Base-by-base conservation (phyloP, 352 stramenopile genomes). In the Globisporangium cylindrosporum region DNA sequence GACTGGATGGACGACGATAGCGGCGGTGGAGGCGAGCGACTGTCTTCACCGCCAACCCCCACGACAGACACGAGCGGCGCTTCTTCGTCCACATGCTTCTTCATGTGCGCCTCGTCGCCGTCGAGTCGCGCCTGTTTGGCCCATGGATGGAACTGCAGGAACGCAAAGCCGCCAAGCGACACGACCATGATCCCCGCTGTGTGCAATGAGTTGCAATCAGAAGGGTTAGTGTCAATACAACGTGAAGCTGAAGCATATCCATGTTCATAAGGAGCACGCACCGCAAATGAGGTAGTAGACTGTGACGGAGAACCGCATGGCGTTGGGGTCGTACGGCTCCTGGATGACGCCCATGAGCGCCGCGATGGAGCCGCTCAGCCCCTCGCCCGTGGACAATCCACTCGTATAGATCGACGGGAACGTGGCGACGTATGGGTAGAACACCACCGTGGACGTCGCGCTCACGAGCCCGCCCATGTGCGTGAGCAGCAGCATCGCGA, bases 331-430 rank as follows among this genome's bases (percentile, higher is more conserved):
- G 62, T 84, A 85, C 1, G 84, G 82, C 20, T 86, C 72, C 60
- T 92, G 84, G 2, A 87, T 66, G 43, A 92, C 65, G 20, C 82
- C 84, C 20, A 92, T 54, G 18, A 92, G 64, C 3, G 79, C 84
- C 1, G 79, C 82, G 5, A 90, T 68, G 1, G 82, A 88, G 14
- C 84, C 84, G 62, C 84, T 92, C 18, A 92, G 72, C 0, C 82
- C 82, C 61, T 91, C 84, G 12, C 84, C 84, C 2, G 84, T 92
- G 0, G 82, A 81, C 59, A 91, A 48, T 0, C 77, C 82, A 53
- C 75, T 92, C 58, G 84, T 92, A 68, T 81, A 92, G 34, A 91
- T 55, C 7, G 82, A 74, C 10, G 82, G 79, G 63, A 86, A 92
- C 24, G 65, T 83, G 1, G 82, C 73, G 59, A 92, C 84, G 69